phyloP scores from a whole-genome alignment of 768 basidiomycete genomes.

The Tubosaeta sp. region DNA sequence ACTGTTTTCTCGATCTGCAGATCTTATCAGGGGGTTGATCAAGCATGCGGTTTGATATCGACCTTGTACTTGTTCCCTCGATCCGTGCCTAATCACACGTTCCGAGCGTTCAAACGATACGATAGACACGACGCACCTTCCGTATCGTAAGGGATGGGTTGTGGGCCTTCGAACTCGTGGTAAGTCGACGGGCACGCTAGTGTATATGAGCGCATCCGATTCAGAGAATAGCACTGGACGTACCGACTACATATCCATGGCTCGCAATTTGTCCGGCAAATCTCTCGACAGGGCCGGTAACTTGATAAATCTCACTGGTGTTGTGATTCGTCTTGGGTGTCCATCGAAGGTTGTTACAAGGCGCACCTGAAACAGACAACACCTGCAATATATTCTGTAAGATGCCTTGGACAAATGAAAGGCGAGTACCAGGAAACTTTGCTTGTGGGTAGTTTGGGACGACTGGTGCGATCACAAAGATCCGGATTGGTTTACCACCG shows the following conservation, averaged over 20 bases:
- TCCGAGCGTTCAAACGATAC: constrained; percentile 1
- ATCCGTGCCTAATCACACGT: constrained; percentile 60
- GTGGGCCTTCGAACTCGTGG: constrained; percentile 91
- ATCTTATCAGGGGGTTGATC: constrained; percentile 3
- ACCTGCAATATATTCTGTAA: constrained; percentile 37
- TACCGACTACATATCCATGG: constrained; percentile 80
- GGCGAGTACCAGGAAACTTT: constrained; percentile 72
- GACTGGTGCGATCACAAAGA: constrained; percentile 79
- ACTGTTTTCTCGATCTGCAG: constrained; percentile 83
- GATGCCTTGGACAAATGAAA: neutral
- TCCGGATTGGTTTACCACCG: constrained; percentile 62
- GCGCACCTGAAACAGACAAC: constrained; percentile 76
- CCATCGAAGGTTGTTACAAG: neutral
- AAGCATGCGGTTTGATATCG: neutral
- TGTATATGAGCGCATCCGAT: neutral
- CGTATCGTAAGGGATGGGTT: constrained; percentile 81
- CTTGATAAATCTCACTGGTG: constrained; percentile 88
- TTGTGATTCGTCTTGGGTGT: neutral
- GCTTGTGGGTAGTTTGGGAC: constrained; percentile 83
- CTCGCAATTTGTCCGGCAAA: constrained; percentile 86
- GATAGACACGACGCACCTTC: constrained; percentile 50
- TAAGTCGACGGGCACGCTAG: constrained; percentile 80
- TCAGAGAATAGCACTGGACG: constrained; percentile 18
- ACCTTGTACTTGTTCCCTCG: constrained; percentile 93
- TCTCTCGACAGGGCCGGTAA: constrained; percentile 95